Evolutionary conservation across 1,284 basidiomycete species (phyloP).

Genomic region (Kwoniella shivajii): DNA sequence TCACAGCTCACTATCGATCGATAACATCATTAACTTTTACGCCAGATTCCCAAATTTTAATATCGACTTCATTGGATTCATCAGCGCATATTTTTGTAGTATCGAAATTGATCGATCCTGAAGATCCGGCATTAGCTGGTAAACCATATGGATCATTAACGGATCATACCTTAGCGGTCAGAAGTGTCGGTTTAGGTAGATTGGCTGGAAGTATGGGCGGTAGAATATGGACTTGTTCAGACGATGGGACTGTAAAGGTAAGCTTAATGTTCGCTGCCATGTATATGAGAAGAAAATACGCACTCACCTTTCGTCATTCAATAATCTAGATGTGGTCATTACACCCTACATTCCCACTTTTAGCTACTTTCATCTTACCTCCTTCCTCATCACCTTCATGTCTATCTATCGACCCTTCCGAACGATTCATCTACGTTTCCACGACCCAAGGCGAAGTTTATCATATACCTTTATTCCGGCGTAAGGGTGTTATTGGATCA

Average conservation of each 20-base stretch:
- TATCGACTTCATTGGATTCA: slow-evolving; percentile 88
- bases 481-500: slow-evolving; percentile 57
- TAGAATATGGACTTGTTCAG: slow-evolving; percentile 68
- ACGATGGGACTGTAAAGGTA: slow-evolving; percentile 92
- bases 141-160: slow-evolving; percentile 77
- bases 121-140: slow-evolving; percentile 22
- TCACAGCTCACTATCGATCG: slow-evolving; percentile 93
- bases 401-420: slow-evolving; percentile 76
- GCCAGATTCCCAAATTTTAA: slow-evolving; percentile 72
- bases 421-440: slow-evolving; percentile 84
- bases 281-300: neutral
- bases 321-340: slow-evolving; percentile 85
- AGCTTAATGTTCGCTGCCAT: slow-evolving; percentile 7
- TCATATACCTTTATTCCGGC: slow-evolving; percentile 77
- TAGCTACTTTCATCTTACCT: slow-evolving; percentile 86
- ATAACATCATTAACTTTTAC: slow-evolving; percentile 82
- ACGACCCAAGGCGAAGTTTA: slow-evolving; percentile 71
- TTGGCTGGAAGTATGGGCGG: slow-evolving; percentile 35
- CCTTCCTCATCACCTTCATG: slow-evolving; percentile 58
- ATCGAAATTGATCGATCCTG: slow-evolving; percentile 54
- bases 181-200: slow-evolving; percentile 75
- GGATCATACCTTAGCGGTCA: slow-evolving; percentile 89
- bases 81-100: slow-evolving; percentile 86
- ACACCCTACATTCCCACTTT: slow-evolving; percentile 65
- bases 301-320: slow-evolving; percentile 4